Base-by-base conservation (phyloP, 2,329 filamentous ascomycete genomes). In the Thelonectria blattea region DNA sequence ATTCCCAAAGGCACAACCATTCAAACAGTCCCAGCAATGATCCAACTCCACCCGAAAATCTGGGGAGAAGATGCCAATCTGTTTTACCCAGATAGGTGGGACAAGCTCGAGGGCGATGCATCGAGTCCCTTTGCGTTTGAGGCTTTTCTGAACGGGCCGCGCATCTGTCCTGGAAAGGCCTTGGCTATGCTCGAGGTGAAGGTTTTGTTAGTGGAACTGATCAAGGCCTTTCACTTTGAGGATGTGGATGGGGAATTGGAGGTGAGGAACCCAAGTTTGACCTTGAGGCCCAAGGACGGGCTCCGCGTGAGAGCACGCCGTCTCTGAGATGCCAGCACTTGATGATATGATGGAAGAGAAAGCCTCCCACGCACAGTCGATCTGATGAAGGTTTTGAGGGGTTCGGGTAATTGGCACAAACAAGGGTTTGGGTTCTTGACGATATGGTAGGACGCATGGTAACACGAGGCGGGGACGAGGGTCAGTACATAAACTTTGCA, bases 131-230 rank as follows among this genome's bases (percentile, higher is more conserved):
- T 53, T 52, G 42, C 58, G 0, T 53, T 62, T 18, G 61, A 64
- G 5, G 50, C 42, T 0, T 66, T 62, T 18, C 52, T 56, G 0
- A 64, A 65, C 0, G 64, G 64, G 0, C 54, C 64, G 0, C 54
- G 64, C 0, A 65, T 66, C 20, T 66, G 64, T 15, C 57, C 61
- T 1, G 64, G 64, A 9, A 66, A 62, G 37, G 45, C 51, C 0
- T 24, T 66, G 3, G 61, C 64, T 2, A 27, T 66, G 20, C 14
- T 66, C 0, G 54, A 66, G 14, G 58, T 66, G 14, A 64, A 66
- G 12, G 51, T 49, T 1, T 10, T 66, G 18, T 3, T 66, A 5
- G 17, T 22, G 2, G 52, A 53, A 2, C 3, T 66, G n/a, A 30
- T 66, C 0, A 54, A 34, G 15, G 50, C 53, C 2, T 66, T 66